Percentiles rank a stretch among this genome's conserved stretches.
Evolutionary conservation across 164 flowering plant species (phyloP).

Genomic region (Berberis thunbergii): DNA sequence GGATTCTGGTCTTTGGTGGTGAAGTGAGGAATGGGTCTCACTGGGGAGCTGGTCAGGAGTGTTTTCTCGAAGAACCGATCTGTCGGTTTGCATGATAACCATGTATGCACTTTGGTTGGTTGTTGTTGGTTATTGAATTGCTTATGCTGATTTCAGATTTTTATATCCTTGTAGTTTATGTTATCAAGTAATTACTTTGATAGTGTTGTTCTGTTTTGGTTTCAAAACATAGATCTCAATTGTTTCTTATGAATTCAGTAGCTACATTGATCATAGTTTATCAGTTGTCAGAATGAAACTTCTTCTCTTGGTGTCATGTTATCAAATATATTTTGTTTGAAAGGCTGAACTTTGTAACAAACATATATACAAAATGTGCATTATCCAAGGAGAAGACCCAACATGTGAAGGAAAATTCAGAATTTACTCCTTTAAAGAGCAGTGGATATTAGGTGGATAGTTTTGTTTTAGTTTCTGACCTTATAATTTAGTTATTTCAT

Average conservation of each 20-base stretch:
- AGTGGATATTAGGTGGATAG: not conserved
- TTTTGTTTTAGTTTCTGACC: not conserved
- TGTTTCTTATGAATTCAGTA: not conserved
- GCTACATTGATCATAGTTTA: no score
- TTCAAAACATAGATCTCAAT: not conserved
- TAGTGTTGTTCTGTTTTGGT: slow-evolving; percentile 2
- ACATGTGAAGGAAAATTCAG: no score
- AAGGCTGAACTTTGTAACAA: no score
- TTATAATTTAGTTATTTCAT: not conserved
- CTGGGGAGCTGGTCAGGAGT: slow-evolving; percentile 53
- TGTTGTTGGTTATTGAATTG: slow-evolving; percentile 3
- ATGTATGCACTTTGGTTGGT: slow-evolving; percentile 21
- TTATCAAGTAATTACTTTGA: not conserved
- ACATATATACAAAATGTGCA: no score
- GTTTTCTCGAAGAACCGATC: slow-evolving; percentile 59
- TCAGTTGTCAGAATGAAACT: no score
- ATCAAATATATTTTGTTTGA: no score
- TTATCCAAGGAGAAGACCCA: no score
- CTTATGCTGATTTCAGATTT: not conserved
- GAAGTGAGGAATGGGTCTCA: slow-evolving; percentile 46
- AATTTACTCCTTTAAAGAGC: no score
- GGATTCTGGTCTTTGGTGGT: slow-evolving; percentile 13
- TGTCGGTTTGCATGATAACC: slow-evolving; percentile 23
- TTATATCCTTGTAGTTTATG: not conserved
- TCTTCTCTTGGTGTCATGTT: no score